phyloP scores from a whole-genome alignment of 345 rosid species.

The Melaleuca alternifolia region DNA sequence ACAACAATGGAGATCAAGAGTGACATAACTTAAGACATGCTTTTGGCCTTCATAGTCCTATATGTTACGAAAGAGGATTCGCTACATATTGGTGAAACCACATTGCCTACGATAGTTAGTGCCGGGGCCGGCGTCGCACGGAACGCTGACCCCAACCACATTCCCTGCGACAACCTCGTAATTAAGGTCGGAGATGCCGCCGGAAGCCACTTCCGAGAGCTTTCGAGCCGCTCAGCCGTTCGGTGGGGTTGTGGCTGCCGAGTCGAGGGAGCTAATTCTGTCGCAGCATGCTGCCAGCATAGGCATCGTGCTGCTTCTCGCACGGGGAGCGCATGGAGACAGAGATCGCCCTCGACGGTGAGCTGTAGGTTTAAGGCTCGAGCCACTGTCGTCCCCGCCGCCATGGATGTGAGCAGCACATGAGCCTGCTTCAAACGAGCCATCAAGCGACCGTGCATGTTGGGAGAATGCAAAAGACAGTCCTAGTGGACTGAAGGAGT shows the following conservation, averaged over 20 bases:
- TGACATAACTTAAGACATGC: neutral
- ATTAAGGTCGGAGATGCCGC: neutral
- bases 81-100: neutral
- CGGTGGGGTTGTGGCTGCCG: neutral
- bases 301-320: neutral
- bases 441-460: neutral
- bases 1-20: neutral
- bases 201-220: neutral
- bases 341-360: neutral
- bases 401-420: no score
- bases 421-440: no score
- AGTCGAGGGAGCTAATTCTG: neutral
- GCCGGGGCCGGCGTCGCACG: neutral
- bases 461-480: neutral
- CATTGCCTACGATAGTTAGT: neutral
- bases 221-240: neutral
- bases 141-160: neutral
- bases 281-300: neutral
- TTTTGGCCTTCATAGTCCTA: neutral
- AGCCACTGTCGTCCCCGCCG: rapidly evolving
- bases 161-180: neutral
- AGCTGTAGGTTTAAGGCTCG: neutral
- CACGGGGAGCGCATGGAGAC: neutral
- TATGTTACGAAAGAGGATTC: neutral
- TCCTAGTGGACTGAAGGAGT: neutral